Base-by-base conservation (phyloP, 2,329 filamentous ascomycete genomes). In the Aureobasidium mangrovei region DNA sequence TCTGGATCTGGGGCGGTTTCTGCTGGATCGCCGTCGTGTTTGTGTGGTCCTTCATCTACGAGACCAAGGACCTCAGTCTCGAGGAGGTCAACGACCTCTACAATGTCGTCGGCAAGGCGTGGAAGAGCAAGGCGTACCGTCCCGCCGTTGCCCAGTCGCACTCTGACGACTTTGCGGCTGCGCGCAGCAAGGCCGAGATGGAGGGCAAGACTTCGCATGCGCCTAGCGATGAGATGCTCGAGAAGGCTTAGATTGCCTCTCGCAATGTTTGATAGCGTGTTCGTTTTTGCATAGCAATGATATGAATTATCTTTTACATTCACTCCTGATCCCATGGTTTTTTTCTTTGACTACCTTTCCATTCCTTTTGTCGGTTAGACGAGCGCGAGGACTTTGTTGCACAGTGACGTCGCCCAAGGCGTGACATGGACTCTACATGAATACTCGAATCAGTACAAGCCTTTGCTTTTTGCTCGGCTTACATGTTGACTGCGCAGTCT, bases 61-160 rank as follows among this genome's bases (percentile, higher is more conserved):
- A 88, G 69, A 88, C 85, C 7, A 86, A 84, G 70, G 86, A 85
- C 65, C 83, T 88, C 65, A 84, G 81, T 62, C 74, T 89, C 53
- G 85, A 89, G 66, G 84, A 89, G 72, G 87, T 89, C 62, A 85
- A 88, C 67, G 85, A 88, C 67, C 82, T 89, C 74, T 88, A 88
- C 70, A 84, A 86, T 65, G 76, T 84, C 53, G 80, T 88, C 51
- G 73, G 78, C 55, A 77, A 83, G 59, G 85, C 85, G 0, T 88
- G 85, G 85, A 78, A 87, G 63, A 85, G 81, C 72, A 80, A 77
- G 61, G 60, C 67, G 10, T 88, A 88, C 64, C 76, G 82, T 60
- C 84, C 85, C 1, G 55, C 61, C 29, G 55, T 72, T 10, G 24
- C 24, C 26, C 47, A 51, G 47, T 8, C 9, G 7, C 39, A 51